Evolutionary conservation across 2,329 filamentous ascomycete genomes (phyloP).

Genomic region (Fusarium redolens): DNA sequence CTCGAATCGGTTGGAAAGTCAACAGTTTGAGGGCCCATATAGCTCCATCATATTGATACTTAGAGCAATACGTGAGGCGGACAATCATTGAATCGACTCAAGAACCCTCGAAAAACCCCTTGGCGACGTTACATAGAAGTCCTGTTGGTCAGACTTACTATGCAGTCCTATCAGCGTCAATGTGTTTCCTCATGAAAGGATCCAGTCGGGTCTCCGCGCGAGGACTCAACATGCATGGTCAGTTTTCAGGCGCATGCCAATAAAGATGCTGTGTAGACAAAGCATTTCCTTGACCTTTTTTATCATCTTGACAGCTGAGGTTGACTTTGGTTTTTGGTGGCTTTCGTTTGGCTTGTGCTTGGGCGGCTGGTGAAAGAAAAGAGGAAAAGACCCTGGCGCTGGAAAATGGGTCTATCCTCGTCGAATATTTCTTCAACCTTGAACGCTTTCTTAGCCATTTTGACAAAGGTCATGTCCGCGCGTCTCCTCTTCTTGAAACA

Average conservation of each 20-base stretch:
- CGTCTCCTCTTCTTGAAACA: slow-evolving; percentile 94
- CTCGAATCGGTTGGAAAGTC: slow-evolving; percentile 15
- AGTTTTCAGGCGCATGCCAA: slow-evolving; percentile 22
- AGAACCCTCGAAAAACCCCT: slow-evolving; percentile 4
- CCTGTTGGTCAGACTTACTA: slow-evolving; percentile 22
- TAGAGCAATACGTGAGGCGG: not conserved
- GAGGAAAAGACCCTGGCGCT: slow-evolving; percentile 69
- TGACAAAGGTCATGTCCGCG: slow-evolving; percentile 81
- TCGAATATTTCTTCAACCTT: slow-evolving; percentile 70
- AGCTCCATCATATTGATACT: not conserved
- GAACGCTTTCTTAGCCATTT: slow-evolving; percentile 75
- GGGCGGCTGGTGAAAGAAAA: slow-evolving; percentile 65
- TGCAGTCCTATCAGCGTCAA: not conserved
- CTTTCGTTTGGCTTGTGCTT: slow-evolving; percentile 43
- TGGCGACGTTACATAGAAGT: slow-evolving; percentile 28
- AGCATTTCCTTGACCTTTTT: slow-evolving; percentile 28
- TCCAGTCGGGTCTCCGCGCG: slow-evolving; percentile 10
- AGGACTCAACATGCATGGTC: not conserved
- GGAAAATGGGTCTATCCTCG: slow-evolving; percentile 68
- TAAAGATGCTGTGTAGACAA: slow-evolving; percentile 34
- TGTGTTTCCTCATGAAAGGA: not conserved
- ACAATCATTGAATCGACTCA: slow-evolving; percentile 16
- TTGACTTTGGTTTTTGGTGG: slow-evolving; percentile 25
- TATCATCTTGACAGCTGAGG: slow-evolving; percentile 33
- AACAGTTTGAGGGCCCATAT: slow-evolving; percentile 7